Conservation (phyloP, 116 monocot species). For the Trichopus zeylanicus region DNA sequence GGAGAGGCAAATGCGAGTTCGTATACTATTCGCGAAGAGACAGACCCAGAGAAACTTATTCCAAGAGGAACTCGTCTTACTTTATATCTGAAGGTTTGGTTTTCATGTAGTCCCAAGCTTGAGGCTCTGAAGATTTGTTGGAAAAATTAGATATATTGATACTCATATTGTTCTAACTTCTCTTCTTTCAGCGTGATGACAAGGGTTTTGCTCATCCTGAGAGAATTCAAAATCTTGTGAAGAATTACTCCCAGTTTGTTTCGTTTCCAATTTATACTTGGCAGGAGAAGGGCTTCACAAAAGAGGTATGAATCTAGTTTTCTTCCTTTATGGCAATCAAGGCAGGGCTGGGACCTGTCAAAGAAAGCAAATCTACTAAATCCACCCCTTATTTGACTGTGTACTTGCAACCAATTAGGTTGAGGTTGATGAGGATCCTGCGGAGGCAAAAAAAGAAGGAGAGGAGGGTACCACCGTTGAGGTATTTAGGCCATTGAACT, state of each 20-base stretch:
- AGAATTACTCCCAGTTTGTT: constrained; percentile 98
- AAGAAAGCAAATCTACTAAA: background rate
- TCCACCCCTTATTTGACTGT: background rate
- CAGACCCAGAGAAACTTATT: constrained; percentile 70
- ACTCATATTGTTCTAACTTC: constrained; percentile 1
- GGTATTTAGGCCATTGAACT: constrained; percentile 19
- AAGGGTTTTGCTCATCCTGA: constrained; percentile 94
- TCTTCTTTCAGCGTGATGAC: constrained; percentile 63
- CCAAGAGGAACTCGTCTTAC: constrained; percentile 91
- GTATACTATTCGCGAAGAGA: constrained; percentile 78
- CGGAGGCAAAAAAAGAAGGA: constrained; percentile 55
- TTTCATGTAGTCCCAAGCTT: background rate
- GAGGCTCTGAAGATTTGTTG: background rate
- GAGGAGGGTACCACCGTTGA: constrained; percentile 44
- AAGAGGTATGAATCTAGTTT: constrained; percentile 49
- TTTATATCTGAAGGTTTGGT: constrained; percentile 66
- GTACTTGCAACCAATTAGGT: constrained; percentile 33
- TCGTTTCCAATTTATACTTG: constrained; percentile 94
- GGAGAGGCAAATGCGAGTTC: constrained; percentile 76
- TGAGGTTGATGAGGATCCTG: constrained; percentile 90
- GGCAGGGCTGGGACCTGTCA: background rate
- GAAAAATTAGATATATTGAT: background rate
- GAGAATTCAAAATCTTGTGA: constrained; percentile 85
- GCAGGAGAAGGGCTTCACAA: constrained; percentile 95
- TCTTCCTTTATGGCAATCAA: background rate